Percentiles rank a stretch among this genome's conserved stretches.
phyloP scores from a whole-genome alignment of 1,139 yeast genomes.

The Hansenula lynferdii region DNA sequence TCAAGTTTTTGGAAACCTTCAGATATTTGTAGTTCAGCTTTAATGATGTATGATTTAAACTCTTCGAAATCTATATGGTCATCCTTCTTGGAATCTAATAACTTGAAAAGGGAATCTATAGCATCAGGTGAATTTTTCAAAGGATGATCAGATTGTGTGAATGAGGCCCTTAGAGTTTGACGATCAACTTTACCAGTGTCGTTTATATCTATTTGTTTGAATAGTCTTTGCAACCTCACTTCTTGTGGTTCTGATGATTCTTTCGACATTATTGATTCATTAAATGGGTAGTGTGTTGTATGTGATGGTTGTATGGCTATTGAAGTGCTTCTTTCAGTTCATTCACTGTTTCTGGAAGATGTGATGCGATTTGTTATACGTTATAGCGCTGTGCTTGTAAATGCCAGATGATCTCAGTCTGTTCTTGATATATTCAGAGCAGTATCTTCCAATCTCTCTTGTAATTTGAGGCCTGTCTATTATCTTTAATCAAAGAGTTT shows the following conservation, averaged over 20 bases:
- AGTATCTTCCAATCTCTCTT: too few relatives aligned
- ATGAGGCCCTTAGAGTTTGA: constrained; percentile 50
- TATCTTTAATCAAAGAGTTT: too few relatives aligned
- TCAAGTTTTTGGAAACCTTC: constrained; percentile 70
- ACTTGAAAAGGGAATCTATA: constrained; percentile 46
- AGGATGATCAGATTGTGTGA: constrained; percentile 55
- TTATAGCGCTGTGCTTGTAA: too few relatives aligned
- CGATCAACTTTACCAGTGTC: constrained; percentile 53
- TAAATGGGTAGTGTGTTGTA: neutral
- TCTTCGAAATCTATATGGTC: constrained; percentile 54
- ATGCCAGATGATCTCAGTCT: too few relatives aligned
- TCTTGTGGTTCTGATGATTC: constrained; percentile 4
- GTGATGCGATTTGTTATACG: too few relatives aligned
- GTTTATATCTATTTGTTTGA: constrained; percentile 47
- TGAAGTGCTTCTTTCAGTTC: too few relatives aligned
- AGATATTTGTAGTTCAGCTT: constrained; percentile 66
- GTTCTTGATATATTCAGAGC: too few relatives aligned
- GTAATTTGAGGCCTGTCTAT: too few relatives aligned
- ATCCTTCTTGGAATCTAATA: constrained; percentile 56
- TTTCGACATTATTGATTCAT: neutral
- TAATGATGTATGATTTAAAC: constrained; percentile 53
- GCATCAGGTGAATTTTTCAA: constrained; percentile 60
- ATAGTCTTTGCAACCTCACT: constrained; percentile 15
- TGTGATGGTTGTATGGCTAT: too few relatives aligned
- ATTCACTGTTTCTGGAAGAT: too few relatives aligned